phyloP scores from a whole-genome alignment of 1,139 yeast genomes.

The Zhuliangozyma parablackwelliae region DNA sequence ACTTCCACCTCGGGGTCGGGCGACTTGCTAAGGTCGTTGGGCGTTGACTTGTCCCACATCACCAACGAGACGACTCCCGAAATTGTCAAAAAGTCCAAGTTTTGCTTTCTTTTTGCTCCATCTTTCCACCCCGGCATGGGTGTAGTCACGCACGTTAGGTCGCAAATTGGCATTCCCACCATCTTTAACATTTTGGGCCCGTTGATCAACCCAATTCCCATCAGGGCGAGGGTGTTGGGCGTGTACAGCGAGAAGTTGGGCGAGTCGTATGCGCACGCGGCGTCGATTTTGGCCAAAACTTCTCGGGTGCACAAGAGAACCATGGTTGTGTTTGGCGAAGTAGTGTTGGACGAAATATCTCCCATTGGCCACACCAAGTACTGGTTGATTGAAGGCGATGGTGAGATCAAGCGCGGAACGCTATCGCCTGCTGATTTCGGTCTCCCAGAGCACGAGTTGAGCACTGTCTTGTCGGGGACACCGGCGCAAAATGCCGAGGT shows the following conservation, averaged over 20 bases:
- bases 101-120: slow-evolving; percentile 87
- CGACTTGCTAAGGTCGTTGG: slow-evolving; percentile 71
- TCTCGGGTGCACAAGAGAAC: slow-evolving; percentile 52
- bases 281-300: slow-evolving; percentile 44
- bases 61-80: slow-evolving; percentile 60
- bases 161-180: slow-evolving; percentile 80
- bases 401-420: slow-evolving; percentile 27
- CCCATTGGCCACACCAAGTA: slow-evolving; percentile 78
- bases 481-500: slow-evolving; percentile 76
- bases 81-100: slow-evolving; percentile 52
- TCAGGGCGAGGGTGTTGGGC: slow-evolving; percentile 79
- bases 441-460: slow-evolving; percentile 65
- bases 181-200: slow-evolving; percentile 94
- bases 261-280: slow-evolving; percentile 78
- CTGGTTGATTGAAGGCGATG: slow-evolving; percentile 63
- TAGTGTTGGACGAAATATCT: slow-evolving; percentile 89
- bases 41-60: slow-evolving; percentile 71
- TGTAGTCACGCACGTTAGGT: slow-evolving; percentile 71
- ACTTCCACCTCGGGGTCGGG: slow-evolving; percentile 93
- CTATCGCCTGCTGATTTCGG: slow-evolving; percentile 73
- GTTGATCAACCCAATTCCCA: slow-evolving; percentile 82
- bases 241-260: slow-evolving; percentile 81
- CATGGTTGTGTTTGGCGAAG: slow-evolving; percentile 87
- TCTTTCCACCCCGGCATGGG: slow-evolving; percentile 94
- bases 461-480: slow-evolving; percentile 74